A percentile compares a stretch with the other conserved stretches of the same genome.
phyloP scores from a whole-genome alignment of 768 basidiomycete species.

The Mrakia gelida region DNA sequence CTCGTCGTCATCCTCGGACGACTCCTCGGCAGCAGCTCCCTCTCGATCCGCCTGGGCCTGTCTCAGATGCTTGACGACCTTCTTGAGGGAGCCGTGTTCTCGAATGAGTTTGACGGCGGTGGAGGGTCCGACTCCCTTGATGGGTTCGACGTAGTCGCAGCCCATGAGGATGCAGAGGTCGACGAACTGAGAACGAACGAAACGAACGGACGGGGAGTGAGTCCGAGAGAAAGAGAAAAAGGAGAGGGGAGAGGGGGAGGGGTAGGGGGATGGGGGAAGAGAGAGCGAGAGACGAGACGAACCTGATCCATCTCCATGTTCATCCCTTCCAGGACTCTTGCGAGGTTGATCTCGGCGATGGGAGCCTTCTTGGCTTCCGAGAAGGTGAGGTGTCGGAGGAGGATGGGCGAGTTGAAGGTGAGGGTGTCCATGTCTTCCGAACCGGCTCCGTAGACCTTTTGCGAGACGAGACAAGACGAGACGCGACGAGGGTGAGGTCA shows the following conservation, averaged over 20 bases:
- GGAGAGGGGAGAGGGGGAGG: too few species aligned
- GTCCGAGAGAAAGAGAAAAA: background rate
- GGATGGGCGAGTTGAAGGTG: conserved; percentile 85
- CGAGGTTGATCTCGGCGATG: conserved; percentile 83
- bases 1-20: conserved; percentile 38
- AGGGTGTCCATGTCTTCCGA: conserved; percentile 99
- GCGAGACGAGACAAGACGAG: too few species aligned
- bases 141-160: conserved; percentile 98
- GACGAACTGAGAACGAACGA: conserved; percentile 63
- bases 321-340: conserved; percentile 77
- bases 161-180: conserved; percentile 94
- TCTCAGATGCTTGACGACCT: conserved; percentile 70
- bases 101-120: conserved; percentile 86
- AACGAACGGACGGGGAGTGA: too few species aligned
- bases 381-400: conserved; percentile 94
- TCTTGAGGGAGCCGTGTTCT: conserved; percentile 68
- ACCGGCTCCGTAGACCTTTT: conserved; percentile 96
- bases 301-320: conserved; percentile 90
- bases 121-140: conserved; percentile 93
- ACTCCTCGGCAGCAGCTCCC: conserved; percentile 30
- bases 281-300: conserved; percentile 25
- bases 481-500: background rate
- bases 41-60: conserved; percentile 58
- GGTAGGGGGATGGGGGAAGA: background rate
- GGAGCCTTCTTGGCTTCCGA: conserved; percentile 96